Evolutionary conservation across 371 early-diverging fungal species (phyloP).

Genomic region (Mucor mucedo): DNA sequence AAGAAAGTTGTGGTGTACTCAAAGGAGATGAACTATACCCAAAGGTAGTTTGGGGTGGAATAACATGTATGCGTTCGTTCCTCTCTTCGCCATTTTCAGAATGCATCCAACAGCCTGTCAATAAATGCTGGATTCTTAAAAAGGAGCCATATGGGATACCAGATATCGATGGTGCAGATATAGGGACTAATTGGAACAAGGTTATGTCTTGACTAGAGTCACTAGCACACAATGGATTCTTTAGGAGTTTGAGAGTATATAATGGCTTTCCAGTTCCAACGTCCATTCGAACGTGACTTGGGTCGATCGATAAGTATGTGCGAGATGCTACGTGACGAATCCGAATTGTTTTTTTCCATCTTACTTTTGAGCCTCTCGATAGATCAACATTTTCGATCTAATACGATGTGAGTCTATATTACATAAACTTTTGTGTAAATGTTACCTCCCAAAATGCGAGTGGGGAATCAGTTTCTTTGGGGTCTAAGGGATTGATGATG

Average conservation of each 20-base stretch:
- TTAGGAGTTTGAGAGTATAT: slow-evolving; percentile 35
- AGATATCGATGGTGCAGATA: slow-evolving; percentile 26
- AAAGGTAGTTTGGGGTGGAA: not conserved
- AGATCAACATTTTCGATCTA: slow-evolving; percentile 45
- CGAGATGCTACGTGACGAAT: slow-evolving; percentile 53
- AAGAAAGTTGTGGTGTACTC: not conserved
- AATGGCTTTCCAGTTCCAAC: slow-evolving; percentile 42
- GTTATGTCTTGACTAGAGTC: slow-evolving; percentile 39
- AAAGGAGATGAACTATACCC: not conserved
- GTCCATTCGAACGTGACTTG: slow-evolving; percentile 45
- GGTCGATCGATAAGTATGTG: slow-evolving; percentile 53
- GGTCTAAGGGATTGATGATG: slow-evolving; percentile 61
- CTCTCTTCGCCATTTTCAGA: slow-evolving; percentile 30
- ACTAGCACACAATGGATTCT: slow-evolving; percentile 24
- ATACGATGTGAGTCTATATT: not conserved
- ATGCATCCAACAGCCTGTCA: slow-evolving; percentile 62
- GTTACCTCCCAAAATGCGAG: slow-evolving; percentile 60
- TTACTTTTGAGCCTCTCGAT: slow-evolving; percentile 39
- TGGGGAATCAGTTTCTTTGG: slow-evolving; percentile 57
- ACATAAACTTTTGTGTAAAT: not conserved
- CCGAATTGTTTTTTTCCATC: slow-evolving; percentile 51
- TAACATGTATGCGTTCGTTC: not conserved
- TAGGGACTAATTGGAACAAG: slow-evolving; percentile 43
- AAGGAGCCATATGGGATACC: slow-evolving; percentile 43
- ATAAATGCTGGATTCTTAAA: slow-evolving; percentile 51